Conservation (phyloP, 345 rosid species). For the Citrus medica region DNA sequence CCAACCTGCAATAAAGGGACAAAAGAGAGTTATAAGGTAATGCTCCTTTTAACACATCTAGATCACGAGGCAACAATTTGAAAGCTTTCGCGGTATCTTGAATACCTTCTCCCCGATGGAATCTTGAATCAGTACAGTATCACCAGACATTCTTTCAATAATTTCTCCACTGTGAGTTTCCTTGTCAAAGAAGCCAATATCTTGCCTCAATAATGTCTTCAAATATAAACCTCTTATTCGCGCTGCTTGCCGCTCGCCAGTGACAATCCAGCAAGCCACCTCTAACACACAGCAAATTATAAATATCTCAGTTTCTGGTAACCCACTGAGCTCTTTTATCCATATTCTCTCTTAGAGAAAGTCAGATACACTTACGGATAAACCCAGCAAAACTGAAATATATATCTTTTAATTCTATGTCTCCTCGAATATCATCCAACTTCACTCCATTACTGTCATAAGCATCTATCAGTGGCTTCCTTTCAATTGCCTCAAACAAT, state of each 20-base stretch:
- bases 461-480: constrained; percentile 39
- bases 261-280: constrained; percentile 54
- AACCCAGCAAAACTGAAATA: constrained; percentile 31
- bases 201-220: constrained; percentile 46
- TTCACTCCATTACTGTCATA: constrained; percentile 24
- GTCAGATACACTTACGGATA: constrained; percentile 20
- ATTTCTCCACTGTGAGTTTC: constrained; percentile 49
- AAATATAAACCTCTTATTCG: constrained; percentile 39
- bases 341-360: background rate
- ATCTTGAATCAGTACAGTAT: constrained; percentile 50
- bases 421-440: constrained; percentile 27
- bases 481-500: constrained; percentile 39
- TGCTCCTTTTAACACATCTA: background rate
- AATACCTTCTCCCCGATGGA: constrained; percentile 55
- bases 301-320: background rate
- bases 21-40: background rate
- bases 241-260: constrained; percentile 52
- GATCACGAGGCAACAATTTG: background rate
- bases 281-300: constrained; percentile 22
- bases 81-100: background rate
- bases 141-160: constrained; percentile 51
- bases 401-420: constrained; percentile 37
- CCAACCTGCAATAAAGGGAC: constrained; percentile 34
- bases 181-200: constrained; percentile 44
- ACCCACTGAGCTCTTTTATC: background rate